These are phyloP conservation scores for Speleostelium caveatum DNA, from an alignment of 78 protist species.

Conservation along the genomic window DNA sequence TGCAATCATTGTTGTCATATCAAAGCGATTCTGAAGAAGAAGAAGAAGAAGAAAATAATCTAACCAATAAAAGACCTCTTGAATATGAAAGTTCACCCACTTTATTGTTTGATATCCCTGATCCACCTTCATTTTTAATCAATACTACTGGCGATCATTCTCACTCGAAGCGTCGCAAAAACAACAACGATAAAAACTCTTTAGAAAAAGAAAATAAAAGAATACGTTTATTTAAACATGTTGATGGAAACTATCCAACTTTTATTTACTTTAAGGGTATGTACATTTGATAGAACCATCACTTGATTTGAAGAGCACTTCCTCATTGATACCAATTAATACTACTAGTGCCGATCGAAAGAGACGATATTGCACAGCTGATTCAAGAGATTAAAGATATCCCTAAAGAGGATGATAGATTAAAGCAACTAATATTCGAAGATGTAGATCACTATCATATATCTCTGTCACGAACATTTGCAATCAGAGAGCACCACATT, in stretches of 20 bases:
- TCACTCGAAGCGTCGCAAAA: not conserved
- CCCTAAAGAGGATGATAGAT: not conserved
- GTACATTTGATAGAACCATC: not conserved
- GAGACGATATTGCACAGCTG: slow-evolving; percentile 21
- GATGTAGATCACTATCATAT: slow-evolving; percentile 32
- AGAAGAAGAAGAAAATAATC: not conserved
- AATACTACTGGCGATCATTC: not conserved
- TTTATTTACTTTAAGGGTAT: slow-evolving; percentile 34
- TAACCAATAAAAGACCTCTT: not conserved
- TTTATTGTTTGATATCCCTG: not conserved
- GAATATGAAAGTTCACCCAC: not conserved
- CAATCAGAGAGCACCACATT: slow-evolving; percentile 74
- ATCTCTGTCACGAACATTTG: slow-evolving; percentile 58
- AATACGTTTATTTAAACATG: slow-evolving; percentile 51
- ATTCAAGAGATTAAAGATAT: slow-evolving; percentile 4
- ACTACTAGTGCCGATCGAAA: slow-evolving; percentile 11
- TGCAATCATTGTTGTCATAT: too few relatives aligned
- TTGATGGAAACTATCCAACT: slow-evolving; percentile 66
- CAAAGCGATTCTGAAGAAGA: too few relatives aligned
- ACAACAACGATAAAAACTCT: too few relatives aligned
- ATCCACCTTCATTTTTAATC: not conserved
- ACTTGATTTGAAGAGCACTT: not conserved
- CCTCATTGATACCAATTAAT: not conserved
- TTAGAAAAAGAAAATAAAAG: slow-evolving; percentile 20
- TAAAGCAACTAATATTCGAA: not conserved